Conservation (phyloP, 306 rosid species). For the Trifolium pratense region DNA sequence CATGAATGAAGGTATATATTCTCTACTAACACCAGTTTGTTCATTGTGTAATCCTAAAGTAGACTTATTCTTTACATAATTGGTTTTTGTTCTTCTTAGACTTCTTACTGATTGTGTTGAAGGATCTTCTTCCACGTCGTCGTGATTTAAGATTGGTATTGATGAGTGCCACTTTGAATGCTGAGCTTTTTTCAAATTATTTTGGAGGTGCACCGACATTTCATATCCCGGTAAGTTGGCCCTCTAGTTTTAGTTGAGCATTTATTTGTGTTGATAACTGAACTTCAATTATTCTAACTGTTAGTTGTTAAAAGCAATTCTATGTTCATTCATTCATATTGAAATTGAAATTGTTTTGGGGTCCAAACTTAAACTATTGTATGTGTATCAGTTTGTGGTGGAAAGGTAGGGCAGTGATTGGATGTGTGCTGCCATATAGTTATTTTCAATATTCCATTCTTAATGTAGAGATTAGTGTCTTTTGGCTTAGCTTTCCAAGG, state of each 20-base stretch:
- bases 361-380: conserved; percentile 11
- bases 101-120: conserved; percentile 93
- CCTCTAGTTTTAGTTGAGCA: conserved; percentile 25
- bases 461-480: conserved; percentile 14
- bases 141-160: conserved; percentile 85
- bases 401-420: conserved; percentile 23
- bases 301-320: conserved; percentile 19
- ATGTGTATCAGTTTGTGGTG: conserved; percentile 7
- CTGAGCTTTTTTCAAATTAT: conserved; percentile 88
- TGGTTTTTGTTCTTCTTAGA: conserved; percentile 63
- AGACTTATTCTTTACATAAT: conserved; percentile 41
- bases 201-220: conserved; percentile 73
- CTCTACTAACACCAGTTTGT: conserved; percentile 23
- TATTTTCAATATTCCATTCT: conserved; percentile 24
- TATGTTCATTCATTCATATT: conserved; percentile 4
- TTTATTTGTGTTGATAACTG: conserved; percentile 29
- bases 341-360: conserved; percentile 21
- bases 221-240: conserved; percentile 68
- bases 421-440: conserved; percentile 10
- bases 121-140: conserved; percentile 92
- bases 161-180: conserved; percentile 98
- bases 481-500: conserved; percentile 20
- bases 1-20: conserved; percentile 89
- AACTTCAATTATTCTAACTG: conserved; percentile 21
- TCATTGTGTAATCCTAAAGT: conserved; percentile 31